Evolutionary conservation across 2,329 filamentous ascomycete species (phyloP).

Genomic region (Fragosphaeria purpurea): DNA sequence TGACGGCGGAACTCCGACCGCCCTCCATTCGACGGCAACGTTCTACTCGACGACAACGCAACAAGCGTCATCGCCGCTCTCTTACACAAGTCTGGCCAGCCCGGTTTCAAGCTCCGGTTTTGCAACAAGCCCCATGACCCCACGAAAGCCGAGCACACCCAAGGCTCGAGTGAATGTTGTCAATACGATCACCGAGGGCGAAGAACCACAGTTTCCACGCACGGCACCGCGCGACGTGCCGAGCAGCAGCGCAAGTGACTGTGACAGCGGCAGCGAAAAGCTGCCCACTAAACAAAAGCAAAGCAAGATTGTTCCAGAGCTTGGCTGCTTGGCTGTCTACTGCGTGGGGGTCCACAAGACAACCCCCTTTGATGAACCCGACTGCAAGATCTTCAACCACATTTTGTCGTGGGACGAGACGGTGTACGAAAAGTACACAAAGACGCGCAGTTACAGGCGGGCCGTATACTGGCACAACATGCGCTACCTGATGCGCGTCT

Average conservation of each 20-base stretch:
- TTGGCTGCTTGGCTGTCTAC: slow-evolving; percentile 79
- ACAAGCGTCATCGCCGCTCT: neutral
- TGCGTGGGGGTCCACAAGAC: slow-evolving; percentile 64
- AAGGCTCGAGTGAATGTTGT: slow-evolving; percentile 47
- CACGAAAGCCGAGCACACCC: slow-evolving; percentile 32
- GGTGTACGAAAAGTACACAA: slow-evolving; percentile 72
- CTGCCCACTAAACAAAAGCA: slow-evolving; percentile 47
- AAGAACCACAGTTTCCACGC: slow-evolving; percentile 35
- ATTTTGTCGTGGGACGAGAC: slow-evolving; percentile 91
- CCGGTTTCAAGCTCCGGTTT: slow-evolving; percentile 37
- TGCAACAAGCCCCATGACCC: slow-evolving; percentile 26
- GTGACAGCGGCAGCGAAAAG: slow-evolving; percentile 59
- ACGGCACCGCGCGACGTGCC: slow-evolving; percentile 31
- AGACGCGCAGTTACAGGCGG: slow-evolving; percentile 64
- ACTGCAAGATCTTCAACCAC: slow-evolving; percentile 84
- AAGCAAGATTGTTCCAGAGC: slow-evolving; percentile 76
- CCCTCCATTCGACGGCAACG: slow-evolving; percentile 2
- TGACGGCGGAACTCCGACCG: slow-evolving; percentile 28
- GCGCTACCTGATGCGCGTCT: slow-evolving; percentile 85
- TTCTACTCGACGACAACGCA: slow-evolving; percentile 19
- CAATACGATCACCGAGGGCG: slow-evolving; percentile 48
- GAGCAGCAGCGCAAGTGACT: slow-evolving; percentile 60
- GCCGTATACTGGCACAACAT: slow-evolving; percentile 84
- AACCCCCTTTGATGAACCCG: slow-evolving; percentile 63
- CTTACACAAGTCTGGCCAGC: slow-evolving; percentile 37